A percentile compares a stretch with the other conserved stretches of the same genome.
These are phyloP conservation scores for Fusarium phyllophilum DNA, from an alignment of 2,329 filamentous ascomycete genomes.

Conservation along the genomic window DNA sequence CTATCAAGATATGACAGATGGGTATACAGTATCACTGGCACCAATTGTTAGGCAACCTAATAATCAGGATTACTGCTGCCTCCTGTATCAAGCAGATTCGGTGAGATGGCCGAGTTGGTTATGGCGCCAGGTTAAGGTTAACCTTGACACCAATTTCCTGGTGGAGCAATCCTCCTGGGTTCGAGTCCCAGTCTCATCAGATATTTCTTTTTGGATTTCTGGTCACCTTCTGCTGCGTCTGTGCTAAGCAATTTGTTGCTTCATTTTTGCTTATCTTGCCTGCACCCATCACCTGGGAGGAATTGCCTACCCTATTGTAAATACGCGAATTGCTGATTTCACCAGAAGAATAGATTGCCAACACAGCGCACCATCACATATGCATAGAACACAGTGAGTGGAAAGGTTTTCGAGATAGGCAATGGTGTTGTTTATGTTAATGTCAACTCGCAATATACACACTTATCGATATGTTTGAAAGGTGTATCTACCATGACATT, in stretches of 20 bases:
- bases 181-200: conserved; percentile 51
- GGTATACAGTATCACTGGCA: background rate
- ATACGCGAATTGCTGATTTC: background rate
- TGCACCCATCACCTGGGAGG: too few species aligned
- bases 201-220: background rate
- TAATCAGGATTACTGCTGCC: fast-evolving
- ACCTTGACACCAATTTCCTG: conserved; percentile 46
- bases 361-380: background rate
- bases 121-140: conserved; percentile 51
- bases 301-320: background rate
- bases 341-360: background rate
- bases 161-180: conserved; percentile 51
- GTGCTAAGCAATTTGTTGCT: background rate
- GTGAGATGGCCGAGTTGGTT: conserved; percentile 52
- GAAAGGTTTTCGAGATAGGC: background rate
- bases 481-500: too few species aligned
- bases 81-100: conserved; percentile 3
- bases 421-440: background rate
- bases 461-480: background rate
- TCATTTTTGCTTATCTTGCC: background rate
- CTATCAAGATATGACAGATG: background rate
- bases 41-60: fast-evolving
- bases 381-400: background rate
- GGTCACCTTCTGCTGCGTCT: fast-evolving
- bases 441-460: background rate